Percentiles rank a stretch among this genome's conserved stretches.
These are phyloP conservation scores for Aspergillus homomorphus DNA, from an alignment of 495 filamentous ascomycete genomes.

Conservation along the genomic window DNA sequence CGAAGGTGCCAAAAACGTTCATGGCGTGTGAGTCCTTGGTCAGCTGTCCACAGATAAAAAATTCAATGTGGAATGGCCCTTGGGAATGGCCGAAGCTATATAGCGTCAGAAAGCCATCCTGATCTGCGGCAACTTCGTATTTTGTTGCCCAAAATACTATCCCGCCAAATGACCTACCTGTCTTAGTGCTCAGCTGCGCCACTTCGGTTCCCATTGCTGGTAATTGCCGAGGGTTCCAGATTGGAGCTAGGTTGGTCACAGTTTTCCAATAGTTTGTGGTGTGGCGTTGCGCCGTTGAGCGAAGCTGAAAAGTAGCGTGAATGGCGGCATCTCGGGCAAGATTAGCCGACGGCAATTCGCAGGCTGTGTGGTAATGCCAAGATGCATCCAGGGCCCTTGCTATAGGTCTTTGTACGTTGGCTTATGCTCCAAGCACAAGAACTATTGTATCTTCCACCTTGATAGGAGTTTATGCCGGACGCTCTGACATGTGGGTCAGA, in stretches of 20 bases:
- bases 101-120: too few relatives aligned
- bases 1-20: slow-evolving; percentile 7
- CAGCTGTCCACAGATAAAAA: too few relatives aligned
- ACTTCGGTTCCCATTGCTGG: neutral
- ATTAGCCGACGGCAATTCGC: neutral
- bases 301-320: neutral
- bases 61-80: too few relatives aligned
- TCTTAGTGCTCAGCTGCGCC: neutral
- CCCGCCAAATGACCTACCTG: too few relatives aligned
- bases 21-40: neutral
- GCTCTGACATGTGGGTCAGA: too few relatives aligned
- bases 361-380: too few relatives aligned
- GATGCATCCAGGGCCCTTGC: too few relatives aligned
- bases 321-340: neutral
- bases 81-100: too few relatives aligned
- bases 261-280: neutral
- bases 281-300: neutral
- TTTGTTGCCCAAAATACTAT: neutral
- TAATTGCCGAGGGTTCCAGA: neutral
- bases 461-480: too few relatives aligned
- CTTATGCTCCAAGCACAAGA: too few relatives aligned
- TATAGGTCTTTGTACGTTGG: too few relatives aligned
- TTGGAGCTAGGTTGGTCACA: neutral
- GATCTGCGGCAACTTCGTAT: neutral
- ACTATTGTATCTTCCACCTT: too few relatives aligned